phyloP scores from a whole-genome alignment of 2,329 filamentous ascomycete genomes.

The Clonostachys rosea region DNA sequence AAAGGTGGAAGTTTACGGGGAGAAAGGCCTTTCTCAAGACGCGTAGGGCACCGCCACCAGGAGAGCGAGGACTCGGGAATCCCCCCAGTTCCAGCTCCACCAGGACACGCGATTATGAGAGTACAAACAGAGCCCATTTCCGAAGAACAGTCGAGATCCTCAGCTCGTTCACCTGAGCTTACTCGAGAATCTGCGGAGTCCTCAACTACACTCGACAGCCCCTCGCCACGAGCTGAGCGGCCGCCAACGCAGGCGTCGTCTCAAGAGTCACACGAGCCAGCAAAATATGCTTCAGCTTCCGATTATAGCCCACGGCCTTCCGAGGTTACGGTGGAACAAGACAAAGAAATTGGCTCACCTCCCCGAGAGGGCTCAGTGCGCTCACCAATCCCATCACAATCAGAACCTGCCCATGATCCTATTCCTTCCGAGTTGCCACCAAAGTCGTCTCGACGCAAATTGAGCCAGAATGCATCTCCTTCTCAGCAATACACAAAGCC shows the following conservation, averaged over 20 bases:
- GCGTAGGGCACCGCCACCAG: conserved; percentile 57
- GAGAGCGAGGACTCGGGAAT: conserved; percentile 44
- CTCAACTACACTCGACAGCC: conserved; percentile 39
- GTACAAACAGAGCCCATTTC: conserved; percentile 64
- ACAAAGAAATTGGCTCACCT: background rate
- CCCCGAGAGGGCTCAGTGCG: background rate
- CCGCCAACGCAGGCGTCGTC: conserved; percentile 8
- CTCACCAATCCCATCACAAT: no score
- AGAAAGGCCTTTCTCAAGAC: conserved; percentile 71
- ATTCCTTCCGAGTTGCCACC: conserved; percentile 35
- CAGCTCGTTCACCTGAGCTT: conserved; percentile 38
- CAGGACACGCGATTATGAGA: conserved; percentile 49
- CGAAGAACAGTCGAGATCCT: conserved; percentile 55
- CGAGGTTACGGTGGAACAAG: conserved; percentile 9
- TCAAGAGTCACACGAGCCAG: conserved; percentile 7
- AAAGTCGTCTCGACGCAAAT: conserved; percentile 33
- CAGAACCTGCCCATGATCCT: no score
- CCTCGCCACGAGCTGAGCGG: conserved; percentile 23
- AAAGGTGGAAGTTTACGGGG: conserved; percentile 79
- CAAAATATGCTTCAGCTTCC: no score
- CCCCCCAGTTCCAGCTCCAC: conserved; percentile 33
- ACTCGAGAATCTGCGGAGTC: conserved; percentile 35
- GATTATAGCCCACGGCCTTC: no score
- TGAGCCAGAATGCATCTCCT: background rate
- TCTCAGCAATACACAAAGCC: conserved; percentile 15